Base-by-base conservation (phyloP, 148 eudicot genomes). In the Mesembryanthemum crystallinum region DNA sequence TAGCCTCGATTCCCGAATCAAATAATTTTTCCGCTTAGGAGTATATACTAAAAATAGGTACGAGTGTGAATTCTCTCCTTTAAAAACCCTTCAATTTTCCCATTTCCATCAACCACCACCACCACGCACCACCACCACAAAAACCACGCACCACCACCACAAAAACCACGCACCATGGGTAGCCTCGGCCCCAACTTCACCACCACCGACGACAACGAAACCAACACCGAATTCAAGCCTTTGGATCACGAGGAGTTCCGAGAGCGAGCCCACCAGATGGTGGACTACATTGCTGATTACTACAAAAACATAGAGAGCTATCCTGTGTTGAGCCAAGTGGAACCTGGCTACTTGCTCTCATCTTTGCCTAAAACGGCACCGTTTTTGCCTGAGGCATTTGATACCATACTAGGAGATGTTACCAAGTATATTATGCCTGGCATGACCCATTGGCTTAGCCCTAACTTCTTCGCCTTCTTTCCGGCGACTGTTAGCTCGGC, bases 401-500 rank as follows among this genome's bases (percentile, higher is more conserved):
- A 88, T 5, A 64, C 63, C 7, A 86, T 88, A 20, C 6, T 88
- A 5, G 47, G 24, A 10, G 91, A 88, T 68, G 64, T 88, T 1
- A 64, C 67, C 25, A 71, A 76, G 17, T 49, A 73, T 49, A 80
- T 88, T 12, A 25, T 88, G 37, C 90, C 88, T 23, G 90, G 90
- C 8, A 79, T 88, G 82, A 84, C 87, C 7, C 91, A 88, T 62
- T 88, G 89, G 89, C 52, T 75, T 21, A 88, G 86, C 77, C 89
- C 91, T 8, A 88, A 88, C 32, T 86, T 80, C 83, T 88, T 86
- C 29, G 87, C 89, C 3, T 88, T 61, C 67, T 84, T 86, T 42
- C 89, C 89, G 0, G 85, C 86, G 18, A 88, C 89, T 1, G 83
- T 81, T 14, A 88, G 89, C 78, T 78, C 85, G 0, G 91, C 91